These are phyloP conservation scores for Yarrowia bubula DNA, from an alignment of 805 yeast species.

Conservation along the genomic window DNA sequence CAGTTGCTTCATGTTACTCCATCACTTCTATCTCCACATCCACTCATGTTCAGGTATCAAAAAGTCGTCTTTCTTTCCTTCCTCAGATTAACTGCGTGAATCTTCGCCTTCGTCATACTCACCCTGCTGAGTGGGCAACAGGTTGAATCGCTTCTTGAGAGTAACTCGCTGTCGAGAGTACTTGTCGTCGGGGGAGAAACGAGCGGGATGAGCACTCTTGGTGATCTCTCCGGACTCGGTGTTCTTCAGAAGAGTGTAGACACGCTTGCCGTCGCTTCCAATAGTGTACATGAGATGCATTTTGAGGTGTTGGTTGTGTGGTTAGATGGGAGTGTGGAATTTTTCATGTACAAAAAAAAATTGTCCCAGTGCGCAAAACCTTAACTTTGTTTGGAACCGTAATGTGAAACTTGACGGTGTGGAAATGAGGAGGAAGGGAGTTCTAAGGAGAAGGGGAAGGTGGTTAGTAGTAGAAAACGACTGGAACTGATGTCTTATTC, in stretches of 20 bases:
- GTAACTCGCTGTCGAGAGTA: conserved; percentile 99
- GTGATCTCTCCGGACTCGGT: conserved; percentile 91
- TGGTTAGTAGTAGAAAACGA: too few relatives aligned
- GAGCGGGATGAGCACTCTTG: conserved; percentile 98
- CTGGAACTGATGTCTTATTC: too few relatives aligned
- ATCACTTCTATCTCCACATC: too few relatives aligned
- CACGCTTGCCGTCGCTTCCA: conserved; percentile 92
- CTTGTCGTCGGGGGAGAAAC: conserved; percentile 99
- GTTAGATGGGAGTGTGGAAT: neutral
- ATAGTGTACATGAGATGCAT: conserved; percentile 99
- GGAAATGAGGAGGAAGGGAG: neutral
- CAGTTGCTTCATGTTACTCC: too few relatives aligned
- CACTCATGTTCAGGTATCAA: neutral
- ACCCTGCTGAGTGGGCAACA: conserved; percentile 78
- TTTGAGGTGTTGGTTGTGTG: conserved; percentile 32
- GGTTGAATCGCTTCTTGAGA: conserved; percentile 85
- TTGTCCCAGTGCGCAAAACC: conserved; percentile 22
- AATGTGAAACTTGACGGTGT: neutral
- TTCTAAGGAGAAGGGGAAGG: neutral
- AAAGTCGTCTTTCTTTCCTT: neutral
- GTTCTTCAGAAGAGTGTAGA: conserved; percentile 83
- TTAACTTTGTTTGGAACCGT: neutral
- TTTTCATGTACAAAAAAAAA: conserved; percentile 11
- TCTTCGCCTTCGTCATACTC: conserved; percentile 13
- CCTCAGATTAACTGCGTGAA: neutral